Evolutionary conservation across 805 yeast genomes (phyloP).

Genomic region (Lipomyces mesembrius): DNA sequence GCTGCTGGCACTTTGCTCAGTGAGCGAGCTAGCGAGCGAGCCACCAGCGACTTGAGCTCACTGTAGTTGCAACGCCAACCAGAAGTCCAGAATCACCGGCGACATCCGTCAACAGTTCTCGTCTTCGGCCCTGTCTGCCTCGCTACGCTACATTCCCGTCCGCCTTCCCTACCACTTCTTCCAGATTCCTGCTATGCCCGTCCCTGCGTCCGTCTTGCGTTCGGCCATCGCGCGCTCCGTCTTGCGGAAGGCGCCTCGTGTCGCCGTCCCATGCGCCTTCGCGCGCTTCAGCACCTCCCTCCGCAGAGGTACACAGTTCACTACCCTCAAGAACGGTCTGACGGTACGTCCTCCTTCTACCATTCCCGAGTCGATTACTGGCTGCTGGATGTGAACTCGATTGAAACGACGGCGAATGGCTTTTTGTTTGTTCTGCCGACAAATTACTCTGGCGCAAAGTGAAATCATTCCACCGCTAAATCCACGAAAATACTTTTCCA

Average conservation of each 20-base stretch:
- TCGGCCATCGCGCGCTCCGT: slow-evolving; percentile 27
- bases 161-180: slow-evolving; percentile 9
- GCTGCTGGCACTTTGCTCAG: slow-evolving; percentile 2
- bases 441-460: too few relatives aligned
- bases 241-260: slow-evolving; percentile 24
- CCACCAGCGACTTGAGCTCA: not conserved
- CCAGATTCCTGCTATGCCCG: slow-evolving; percentile 24
- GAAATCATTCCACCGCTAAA: not conserved
- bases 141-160: slow-evolving; percentile 2
- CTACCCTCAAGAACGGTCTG: slow-evolving; percentile 84
- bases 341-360: slow-evolving; percentile 57
- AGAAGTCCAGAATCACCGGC: not conserved
- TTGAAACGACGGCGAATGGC: not conserved
- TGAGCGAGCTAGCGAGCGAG: not conserved
- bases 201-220: slow-evolving; percentile 37
- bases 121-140: slow-evolving; percentile 11
- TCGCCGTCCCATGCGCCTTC: slow-evolving; percentile 19
- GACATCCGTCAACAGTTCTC: not conserved
- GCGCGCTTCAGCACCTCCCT: slow-evolving; percentile 40
- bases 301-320: slow-evolving; percentile 60
- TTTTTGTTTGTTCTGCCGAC: not conserved
- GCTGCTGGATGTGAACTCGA: not conserved
- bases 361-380: not conserved
- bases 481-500: not conserved
- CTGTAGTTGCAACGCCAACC: slow-evolving; percentile 4